These are phyloP conservation scores for Bipolaris gigantea DNA, from an alignment of 2,329 filamentous ascomycete genomes.

Conservation along the genomic window DNA sequence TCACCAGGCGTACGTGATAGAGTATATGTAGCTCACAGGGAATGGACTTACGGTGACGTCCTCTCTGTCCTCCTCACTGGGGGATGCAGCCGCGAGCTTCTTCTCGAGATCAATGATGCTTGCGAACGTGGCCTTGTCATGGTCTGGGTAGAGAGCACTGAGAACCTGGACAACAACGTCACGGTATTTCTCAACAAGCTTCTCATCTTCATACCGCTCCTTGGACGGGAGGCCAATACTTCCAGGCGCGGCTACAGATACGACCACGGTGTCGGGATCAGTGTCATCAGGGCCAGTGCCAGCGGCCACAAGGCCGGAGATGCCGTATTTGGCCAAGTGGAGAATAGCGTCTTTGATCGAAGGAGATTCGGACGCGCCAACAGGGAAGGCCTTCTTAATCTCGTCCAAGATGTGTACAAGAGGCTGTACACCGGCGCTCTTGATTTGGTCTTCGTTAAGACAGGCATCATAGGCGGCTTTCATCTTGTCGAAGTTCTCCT, in stretches of 20 bases:
- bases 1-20: not conserved
- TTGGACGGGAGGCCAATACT: slow-evolving; percentile 49
- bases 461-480: slow-evolving; percentile 67
- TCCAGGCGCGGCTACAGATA: slow-evolving; percentile 54
- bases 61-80: slow-evolving; percentile 60
- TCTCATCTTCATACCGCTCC: slow-evolving; percentile 40
- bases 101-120: slow-evolving; percentile 57
- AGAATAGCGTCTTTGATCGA: slow-evolving; percentile 51
- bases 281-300: slow-evolving; percentile 52
- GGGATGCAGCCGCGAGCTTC: slow-evolving; percentile 62
- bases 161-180: slow-evolving; percentile 30
- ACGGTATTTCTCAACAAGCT: slow-evolving; percentile 37
- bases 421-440: slow-evolving; percentile 58
- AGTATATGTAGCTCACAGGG: not conserved
- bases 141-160: slow-evolving; percentile 24
- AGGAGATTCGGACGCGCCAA: slow-evolving; percentile 8
- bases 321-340: slow-evolving; percentile 52
- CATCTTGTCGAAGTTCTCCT: slow-evolving; percentile 67
- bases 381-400: slow-evolving; percentile 42
- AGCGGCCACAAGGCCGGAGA: slow-evolving; percentile 38
- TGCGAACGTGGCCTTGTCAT: slow-evolving; percentile 42
- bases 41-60: slow-evolving; percentile 56
- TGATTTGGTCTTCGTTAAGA: slow-evolving; percentile 62
- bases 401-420: slow-evolving; percentile 59
- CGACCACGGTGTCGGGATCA: slow-evolving; percentile 57